Percentiles rank a stretch among this genome's conserved stretches.
phyloP scores from a whole-genome alignment of 371 early-diverging fungal genomes.

The Haplosporangium sp. region DNA sequence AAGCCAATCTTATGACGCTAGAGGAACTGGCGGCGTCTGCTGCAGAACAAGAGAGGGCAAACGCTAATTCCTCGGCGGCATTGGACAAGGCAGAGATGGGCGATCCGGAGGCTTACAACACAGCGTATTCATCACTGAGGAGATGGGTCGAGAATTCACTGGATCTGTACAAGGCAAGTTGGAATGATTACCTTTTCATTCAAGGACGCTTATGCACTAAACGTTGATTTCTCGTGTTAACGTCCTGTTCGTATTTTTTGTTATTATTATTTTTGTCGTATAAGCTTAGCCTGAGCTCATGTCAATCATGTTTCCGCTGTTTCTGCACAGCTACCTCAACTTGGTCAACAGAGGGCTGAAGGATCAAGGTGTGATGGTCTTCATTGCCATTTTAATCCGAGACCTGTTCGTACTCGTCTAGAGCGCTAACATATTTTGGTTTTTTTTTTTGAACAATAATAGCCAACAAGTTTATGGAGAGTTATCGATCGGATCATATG shows the following conservation, averaged over 20 bases:
- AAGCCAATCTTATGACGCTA: constrained; percentile 57
- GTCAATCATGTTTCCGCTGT: constrained; percentile 92
- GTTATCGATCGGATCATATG: constrained; percentile 79
- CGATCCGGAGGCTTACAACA: constrained; percentile 81
- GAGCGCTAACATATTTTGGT: background rate
- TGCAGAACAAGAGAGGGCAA: background rate
- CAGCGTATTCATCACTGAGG: constrained; percentile 82
- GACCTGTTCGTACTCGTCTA: too few species aligned
- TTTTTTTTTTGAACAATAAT: constrained; percentile 22
- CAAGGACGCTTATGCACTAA: too few species aligned
- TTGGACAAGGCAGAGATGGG: constrained; percentile 74
- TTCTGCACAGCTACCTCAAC: constrained; percentile 95
- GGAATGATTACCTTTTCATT: too few species aligned
- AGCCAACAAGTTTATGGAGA: constrained; percentile 86
- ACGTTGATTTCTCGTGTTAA: too few species aligned
- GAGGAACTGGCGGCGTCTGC: constrained; percentile 29
- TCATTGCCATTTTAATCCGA: background rate
- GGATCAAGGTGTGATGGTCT: constrained; percentile 70
- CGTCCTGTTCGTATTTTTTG: background rate
- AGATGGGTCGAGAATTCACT: constrained; percentile 97
- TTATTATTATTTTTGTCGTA: background rate
- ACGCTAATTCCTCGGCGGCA: background rate
- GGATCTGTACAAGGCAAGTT: constrained; percentile 86
- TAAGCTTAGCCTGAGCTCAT: constrained; percentile 82
- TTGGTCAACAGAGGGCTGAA: constrained; percentile 72